A percentile compares a stretch with the other conserved stretches of the same genome.
Conservation (phyloP, 768 basidiomycete species). For the Rhizopogon rudus region DNA sequence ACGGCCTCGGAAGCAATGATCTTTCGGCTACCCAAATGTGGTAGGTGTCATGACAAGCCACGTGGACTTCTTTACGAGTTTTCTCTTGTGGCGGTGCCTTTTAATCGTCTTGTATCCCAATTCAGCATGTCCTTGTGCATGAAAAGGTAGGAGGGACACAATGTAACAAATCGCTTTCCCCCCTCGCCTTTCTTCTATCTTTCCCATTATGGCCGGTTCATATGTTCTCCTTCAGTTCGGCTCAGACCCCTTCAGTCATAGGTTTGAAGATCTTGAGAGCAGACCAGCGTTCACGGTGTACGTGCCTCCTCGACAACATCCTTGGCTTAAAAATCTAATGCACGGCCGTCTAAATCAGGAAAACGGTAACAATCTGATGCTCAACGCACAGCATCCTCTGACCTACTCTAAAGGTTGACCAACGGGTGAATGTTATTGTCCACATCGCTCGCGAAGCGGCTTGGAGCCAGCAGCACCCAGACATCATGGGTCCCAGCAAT, state of each 20-base stretch:
- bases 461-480: slow-evolving; percentile 65
- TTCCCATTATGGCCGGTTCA: slow-evolving; percentile 28
- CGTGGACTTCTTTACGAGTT: slow-evolving; percentile 27
- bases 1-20: no score
- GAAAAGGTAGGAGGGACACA: slow-evolving; percentile 24
- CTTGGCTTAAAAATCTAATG: slow-evolving; percentile 5
- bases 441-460: slow-evolving; percentile 57
- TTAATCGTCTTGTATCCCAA: slow-evolving; percentile 26
- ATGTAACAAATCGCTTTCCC: slow-evolving; percentile 9
- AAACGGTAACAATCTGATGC: slow-evolving; percentile 10
- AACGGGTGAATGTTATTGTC: slow-evolving; percentile 57
- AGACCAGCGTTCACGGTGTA: slow-evolving; percentile 67
- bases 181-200: slow-evolving; percentile 16
- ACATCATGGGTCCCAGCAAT: slow-evolving; percentile 76
- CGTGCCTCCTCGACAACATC: slow-evolving; percentile 19
- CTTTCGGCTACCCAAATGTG: no score
- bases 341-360: slow-evolving; percentile 9
- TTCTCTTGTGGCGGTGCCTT: slow-evolving; percentile 21
- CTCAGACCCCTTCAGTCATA: slow-evolving; percentile 54
- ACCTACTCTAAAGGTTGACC: slow-evolving; percentile 38
- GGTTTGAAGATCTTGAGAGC: slow-evolving; percentile 60
- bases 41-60: no score
- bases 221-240: slow-evolving; percentile 61
- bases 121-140: slow-evolving; percentile 38
- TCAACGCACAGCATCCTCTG: background rate